These are phyloP conservation scores for Trichosporon faecale DNA, from an alignment of 1,284 basidiomycete species.

Conservation along the genomic window DNA sequence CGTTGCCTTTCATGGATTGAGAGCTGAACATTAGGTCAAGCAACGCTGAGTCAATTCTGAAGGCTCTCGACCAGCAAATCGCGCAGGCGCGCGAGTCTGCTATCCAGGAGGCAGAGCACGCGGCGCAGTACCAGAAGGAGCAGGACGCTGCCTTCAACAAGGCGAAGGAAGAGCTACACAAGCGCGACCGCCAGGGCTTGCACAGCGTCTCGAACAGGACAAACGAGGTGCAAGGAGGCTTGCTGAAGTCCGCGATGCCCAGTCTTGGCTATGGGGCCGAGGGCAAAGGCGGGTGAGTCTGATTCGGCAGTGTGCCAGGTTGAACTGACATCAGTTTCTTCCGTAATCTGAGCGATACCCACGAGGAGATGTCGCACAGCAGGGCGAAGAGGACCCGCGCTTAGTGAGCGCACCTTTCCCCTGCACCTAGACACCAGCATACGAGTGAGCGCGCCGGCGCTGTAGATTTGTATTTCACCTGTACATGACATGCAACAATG, in stretches of 20 bases:
- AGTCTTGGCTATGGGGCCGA: neutral
- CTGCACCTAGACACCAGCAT: neutral
- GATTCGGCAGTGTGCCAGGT: neutral
- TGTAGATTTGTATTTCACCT: conserved; percentile 7
- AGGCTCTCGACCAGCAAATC: conserved; percentile 57
- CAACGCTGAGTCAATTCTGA: conserved; percentile 64
- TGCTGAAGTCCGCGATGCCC: neutral
- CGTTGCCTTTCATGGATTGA: neutral
- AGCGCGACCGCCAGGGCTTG: neutral
- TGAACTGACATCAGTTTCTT: neutral
- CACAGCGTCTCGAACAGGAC: neutral
- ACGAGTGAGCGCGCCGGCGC: neutral
- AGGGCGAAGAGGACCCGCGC: conserved; percentile 8
- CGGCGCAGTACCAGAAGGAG: conserved; percentile 9
- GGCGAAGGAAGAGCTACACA: conserved; percentile 4
- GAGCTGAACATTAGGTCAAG: conserved; percentile 58
- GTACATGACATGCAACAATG: conserved; percentile 10
- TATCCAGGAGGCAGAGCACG: conserved; percentile 11
- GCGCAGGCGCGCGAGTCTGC: conserved; percentile 16
- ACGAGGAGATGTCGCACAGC: neutral
- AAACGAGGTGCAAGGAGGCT: neutral
- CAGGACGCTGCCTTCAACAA: conserved; percentile 16
- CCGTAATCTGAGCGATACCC: neutral
- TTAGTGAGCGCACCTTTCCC: neutral
- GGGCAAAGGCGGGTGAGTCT: neutral